Percentiles rank a stretch among this genome's conserved stretches.
These are phyloP conservation scores for Cyclotella baltica DNA, from an alignment of 108 stramenopile species.

Conservation along the genomic window DNA sequence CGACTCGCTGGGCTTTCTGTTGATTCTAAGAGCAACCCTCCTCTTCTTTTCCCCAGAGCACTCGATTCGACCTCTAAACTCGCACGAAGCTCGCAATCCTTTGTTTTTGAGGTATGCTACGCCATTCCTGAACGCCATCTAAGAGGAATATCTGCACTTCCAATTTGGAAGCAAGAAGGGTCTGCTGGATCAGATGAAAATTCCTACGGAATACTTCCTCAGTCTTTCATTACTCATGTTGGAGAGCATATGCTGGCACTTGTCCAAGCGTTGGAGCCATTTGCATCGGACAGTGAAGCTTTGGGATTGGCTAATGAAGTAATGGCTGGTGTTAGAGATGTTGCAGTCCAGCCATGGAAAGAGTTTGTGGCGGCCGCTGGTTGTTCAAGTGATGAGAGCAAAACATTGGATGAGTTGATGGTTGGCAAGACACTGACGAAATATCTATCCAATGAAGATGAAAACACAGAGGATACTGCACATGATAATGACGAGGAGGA, in stretches of 20 bases:
- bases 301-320: slow-evolving; percentile 83
- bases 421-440: slow-evolving; percentile 60
- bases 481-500: slow-evolving; percentile 56
- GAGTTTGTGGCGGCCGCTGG: slow-evolving; percentile 79
- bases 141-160: slow-evolving; percentile 69
- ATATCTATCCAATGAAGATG: slow-evolving; percentile 51
- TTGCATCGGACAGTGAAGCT: slow-evolving; percentile 76
- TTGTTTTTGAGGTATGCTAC: slow-evolving; percentile 86
- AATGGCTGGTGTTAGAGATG: slow-evolving; percentile 71
- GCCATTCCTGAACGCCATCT: slow-evolving; percentile 75
- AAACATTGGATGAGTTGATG: slow-evolving; percentile 59
- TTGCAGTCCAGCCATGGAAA: slow-evolving; percentile 80
- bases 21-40: slow-evolving; percentile 9
- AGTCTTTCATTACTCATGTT: slow-evolving; percentile 83
- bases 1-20: slow-evolving; percentile 31
- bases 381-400: slow-evolving; percentile 43
- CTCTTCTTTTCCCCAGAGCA: slow-evolving; percentile 60
- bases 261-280: slow-evolving; percentile 88
- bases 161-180: slow-evolving; percentile 69
- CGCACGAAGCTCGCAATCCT: slow-evolving; percentile 71
- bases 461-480: slow-evolving; percentile 51
- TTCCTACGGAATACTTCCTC: slow-evolving; percentile 86
- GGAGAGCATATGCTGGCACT: slow-evolving; percentile 89
- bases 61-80: slow-evolving; percentile 61
- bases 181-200: slow-evolving; percentile 43